These are phyloP conservation scores for Aspergillus amoenus DNA, from an alignment of 2,329 filamentous ascomycete species.

Conservation along the genomic window DNA sequence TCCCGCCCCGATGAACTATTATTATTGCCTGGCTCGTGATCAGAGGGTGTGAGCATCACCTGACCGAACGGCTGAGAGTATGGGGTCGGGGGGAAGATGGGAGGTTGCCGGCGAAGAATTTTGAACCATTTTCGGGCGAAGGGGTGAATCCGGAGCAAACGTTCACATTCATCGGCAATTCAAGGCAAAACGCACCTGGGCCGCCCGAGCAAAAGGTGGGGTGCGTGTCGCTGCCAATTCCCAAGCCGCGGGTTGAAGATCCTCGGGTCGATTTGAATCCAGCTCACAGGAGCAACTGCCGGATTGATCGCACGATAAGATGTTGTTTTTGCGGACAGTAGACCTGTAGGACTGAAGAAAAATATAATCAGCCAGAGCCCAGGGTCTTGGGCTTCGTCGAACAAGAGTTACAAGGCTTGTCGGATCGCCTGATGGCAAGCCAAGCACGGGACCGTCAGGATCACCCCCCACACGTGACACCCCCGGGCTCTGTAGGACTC, in stretches of 20 bases:
- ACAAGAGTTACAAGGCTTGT: background rate
- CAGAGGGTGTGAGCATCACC: background rate
- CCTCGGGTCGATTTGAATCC: background rate
- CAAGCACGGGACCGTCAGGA: slow-evolving; percentile 18
- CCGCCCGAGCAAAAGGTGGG: slow-evolving; percentile 8
- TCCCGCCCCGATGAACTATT: background rate
- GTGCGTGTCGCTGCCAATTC: background rate
- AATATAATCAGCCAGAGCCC: background rate
- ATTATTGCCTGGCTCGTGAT: background rate
- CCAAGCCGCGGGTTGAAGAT: slow-evolving; percentile 9
- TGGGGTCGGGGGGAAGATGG: background rate
- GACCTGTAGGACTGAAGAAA: background rate
- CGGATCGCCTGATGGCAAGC: slow-evolving; percentile 8
- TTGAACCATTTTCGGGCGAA: slow-evolving; percentile 28
- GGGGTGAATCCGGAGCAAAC: slow-evolving; percentile 28
- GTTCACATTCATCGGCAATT: slow-evolving; percentile 20
- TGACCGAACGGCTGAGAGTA: slow-evolving; percentile 4
- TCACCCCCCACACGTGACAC: slow-evolving; percentile 25
- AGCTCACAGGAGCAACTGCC: slow-evolving; percentile 1
- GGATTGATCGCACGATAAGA: background rate
- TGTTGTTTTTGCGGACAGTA: background rate
- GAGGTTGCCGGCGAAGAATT: slow-evolving; percentile 19
- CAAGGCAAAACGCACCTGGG: background rate
- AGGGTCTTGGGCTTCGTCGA: background rate
- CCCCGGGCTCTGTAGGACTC: slow-evolving; percentile 18